Conservation (phyloP, 2,329 filamentous ascomycete genomes). For the Sphaerulina populicola region DNA sequence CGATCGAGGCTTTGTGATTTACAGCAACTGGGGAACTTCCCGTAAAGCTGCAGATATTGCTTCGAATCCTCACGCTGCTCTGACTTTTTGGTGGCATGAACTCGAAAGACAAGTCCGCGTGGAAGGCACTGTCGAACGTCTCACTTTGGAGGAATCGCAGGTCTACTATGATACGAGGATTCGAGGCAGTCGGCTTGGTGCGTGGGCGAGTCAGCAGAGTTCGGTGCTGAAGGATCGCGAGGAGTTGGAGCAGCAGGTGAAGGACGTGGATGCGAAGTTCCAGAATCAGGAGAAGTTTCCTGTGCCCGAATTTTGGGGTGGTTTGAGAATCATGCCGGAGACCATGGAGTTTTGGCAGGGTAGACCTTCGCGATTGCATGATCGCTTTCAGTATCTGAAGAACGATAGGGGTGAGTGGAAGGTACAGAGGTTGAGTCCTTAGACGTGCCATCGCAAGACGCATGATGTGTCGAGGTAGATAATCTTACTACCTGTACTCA, state of each 20-base stretch:
- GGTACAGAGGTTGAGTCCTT: slow-evolving; percentile 68
- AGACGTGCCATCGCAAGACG: slow-evolving; percentile 9
- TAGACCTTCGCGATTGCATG: slow-evolving; percentile 78
- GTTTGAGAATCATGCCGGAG: slow-evolving; percentile 74
- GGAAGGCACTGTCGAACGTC: slow-evolving; percentile 64
- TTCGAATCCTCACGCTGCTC: slow-evolving; percentile 65
- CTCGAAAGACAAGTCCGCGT: slow-evolving; percentile 85
- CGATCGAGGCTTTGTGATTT: slow-evolving; percentile 72
- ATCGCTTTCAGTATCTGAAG: slow-evolving; percentile 79
- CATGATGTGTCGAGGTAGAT: neutral
- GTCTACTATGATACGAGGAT: slow-evolving; percentile 58
- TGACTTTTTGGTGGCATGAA: slow-evolving; percentile 86
- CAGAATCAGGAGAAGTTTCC: slow-evolving; percentile 70
- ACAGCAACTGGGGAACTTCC: slow-evolving; percentile 82
- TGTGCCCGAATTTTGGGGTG: slow-evolving; percentile 91
- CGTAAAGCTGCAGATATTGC: slow-evolving; percentile 59
- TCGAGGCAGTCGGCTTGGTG: slow-evolving; percentile 74
- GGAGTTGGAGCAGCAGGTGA: slow-evolving; percentile 68
- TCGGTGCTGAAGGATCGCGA: slow-evolving; percentile 61
- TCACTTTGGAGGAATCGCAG: slow-evolving; percentile 63
- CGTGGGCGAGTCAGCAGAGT: slow-evolving; percentile 89
- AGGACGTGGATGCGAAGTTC: slow-evolving; percentile 67
- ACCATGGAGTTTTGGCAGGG: slow-evolving; percentile 96
- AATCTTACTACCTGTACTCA: neutral
- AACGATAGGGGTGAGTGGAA: slow-evolving; percentile 37